These are phyloP conservation scores for Ophiostoma fasciatum DNA, from an alignment of 2,329 filamentous ascomycete species.

Conservation along the genomic window DNA sequence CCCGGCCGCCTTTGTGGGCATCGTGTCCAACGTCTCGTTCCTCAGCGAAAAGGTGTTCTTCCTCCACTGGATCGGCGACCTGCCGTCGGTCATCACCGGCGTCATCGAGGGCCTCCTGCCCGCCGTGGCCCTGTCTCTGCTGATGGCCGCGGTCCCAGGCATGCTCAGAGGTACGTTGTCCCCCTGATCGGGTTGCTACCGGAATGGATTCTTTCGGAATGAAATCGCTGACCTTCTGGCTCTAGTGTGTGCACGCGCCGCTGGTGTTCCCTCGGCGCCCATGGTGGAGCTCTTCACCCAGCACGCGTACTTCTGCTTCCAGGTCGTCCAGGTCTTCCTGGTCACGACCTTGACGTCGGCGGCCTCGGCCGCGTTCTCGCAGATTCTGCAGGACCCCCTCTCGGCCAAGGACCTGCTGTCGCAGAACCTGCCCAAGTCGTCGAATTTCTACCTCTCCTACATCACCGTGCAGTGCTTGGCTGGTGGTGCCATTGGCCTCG, in stretches of 20 bases:
- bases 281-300: constrained; percentile 64
- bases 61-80: constrained; percentile 55
- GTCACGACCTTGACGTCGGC: constrained; percentile 66
- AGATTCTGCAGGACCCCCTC: constrained; percentile 45
- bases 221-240: too few species aligned
- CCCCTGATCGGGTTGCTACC: too few species aligned
- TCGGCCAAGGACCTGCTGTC: constrained; percentile 42
- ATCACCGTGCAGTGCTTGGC: constrained; percentile 75
- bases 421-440: constrained; percentile 50
- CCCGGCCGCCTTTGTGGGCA: constrained; percentile 63
- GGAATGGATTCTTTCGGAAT: too few species aligned
- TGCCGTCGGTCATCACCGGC: constrained; percentile 56
- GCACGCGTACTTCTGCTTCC: constrained; percentile 66
- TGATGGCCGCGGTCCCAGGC: constrained; percentile 71
- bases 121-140: constrained; percentile 58
- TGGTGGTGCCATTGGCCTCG: constrained; percentile 56
- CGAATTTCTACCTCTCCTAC: constrained; percentile 72
- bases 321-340: constrained; percentile 73
- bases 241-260: constrained; percentile 53
- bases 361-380: constrained; percentile 44
- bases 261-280: constrained; percentile 56
- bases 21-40: constrained; percentile 69
- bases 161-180: constrained; percentile 50
- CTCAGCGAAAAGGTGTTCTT: constrained; percentile 51
- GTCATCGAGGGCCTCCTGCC: constrained; percentile 76